Evolutionary conservation across 2,329 filamentous ascomycete genomes (phyloP).

Genomic region (Corniculantispora saksenae): DNA sequence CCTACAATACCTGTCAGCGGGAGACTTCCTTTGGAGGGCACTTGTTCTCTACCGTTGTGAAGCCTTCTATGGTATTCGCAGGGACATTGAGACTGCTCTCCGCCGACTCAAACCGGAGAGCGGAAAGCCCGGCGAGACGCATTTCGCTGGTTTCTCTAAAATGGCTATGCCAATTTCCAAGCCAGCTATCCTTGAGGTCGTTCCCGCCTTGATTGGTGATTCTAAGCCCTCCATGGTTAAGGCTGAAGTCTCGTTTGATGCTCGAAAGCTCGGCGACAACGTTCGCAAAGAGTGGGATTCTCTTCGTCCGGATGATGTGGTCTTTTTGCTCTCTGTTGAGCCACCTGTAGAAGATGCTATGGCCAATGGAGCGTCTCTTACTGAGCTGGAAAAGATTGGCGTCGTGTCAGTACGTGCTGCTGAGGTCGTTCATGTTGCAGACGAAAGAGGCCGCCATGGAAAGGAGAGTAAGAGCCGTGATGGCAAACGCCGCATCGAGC

Average conservation of each 20-base stretch:
- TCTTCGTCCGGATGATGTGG: constrained; percentile 80
- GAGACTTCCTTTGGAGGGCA: constrained; percentile 95
- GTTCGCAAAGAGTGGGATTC: constrained; percentile 88
- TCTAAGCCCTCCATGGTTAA: constrained; percentile 80
- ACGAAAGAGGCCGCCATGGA: constrained; percentile 76
- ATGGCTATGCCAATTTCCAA: constrained; percentile 90
- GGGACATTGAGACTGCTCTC: constrained; percentile 82
- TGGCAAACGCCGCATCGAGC: constrained; percentile 69
- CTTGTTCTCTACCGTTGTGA: constrained; percentile 87
- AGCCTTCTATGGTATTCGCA: constrained; percentile 89
- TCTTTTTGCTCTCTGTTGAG: constrained; percentile 82
- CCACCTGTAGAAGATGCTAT: constrained; percentile 53
- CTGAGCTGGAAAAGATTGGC: constrained; percentile 62
- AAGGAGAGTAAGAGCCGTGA: constrained; percentile 63
- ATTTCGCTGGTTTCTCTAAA: constrained; percentile 81
- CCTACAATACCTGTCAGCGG: constrained; percentile 89
- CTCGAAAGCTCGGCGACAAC: constrained; percentile 74
- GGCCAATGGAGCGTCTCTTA: constrained; percentile 52
- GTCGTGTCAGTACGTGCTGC: constrained; percentile 75
- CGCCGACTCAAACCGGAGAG: constrained; percentile 74
- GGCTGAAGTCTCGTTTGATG: constrained; percentile 82
- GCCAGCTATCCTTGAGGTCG: constrained; percentile 83
- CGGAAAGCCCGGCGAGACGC: constrained; percentile 63
- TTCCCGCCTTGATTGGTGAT: constrained; percentile 80
- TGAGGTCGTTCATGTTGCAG: constrained; percentile 80